Percentiles rank a stretch among this genome's conserved stretches.
Evolutionary conservation across 2,329 filamentous ascomycete species (phyloP).

Genomic region (Pseudophaeomoniella oleicola): DNA sequence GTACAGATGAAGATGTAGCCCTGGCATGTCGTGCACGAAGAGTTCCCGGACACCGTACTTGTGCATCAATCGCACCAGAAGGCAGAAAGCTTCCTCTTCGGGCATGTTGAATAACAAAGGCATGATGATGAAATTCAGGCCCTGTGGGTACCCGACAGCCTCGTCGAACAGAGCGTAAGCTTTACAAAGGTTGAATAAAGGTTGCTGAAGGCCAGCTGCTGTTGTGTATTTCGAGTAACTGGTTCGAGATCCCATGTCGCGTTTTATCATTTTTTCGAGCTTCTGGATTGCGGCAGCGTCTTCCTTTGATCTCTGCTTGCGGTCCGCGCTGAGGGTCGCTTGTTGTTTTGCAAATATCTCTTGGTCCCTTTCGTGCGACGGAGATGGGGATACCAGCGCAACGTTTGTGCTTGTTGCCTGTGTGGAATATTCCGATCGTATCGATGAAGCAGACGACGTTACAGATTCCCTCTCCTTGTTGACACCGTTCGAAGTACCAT

Average conservation of each 20-base stretch:
- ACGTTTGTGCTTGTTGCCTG: constrained; percentile 42
- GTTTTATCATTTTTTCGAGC: constrained; percentile 80
- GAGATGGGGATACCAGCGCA: constrained; percentile 39
- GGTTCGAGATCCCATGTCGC: constrained; percentile 80
- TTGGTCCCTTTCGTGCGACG: constrained; percentile 43
- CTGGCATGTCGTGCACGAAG: constrained; percentile 92
- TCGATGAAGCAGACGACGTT: constrained; percentile 68
- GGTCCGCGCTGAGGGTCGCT: constrained; percentile 48
- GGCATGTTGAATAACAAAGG: constrained; percentile 97
- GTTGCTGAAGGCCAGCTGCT: constrained; percentile 80
- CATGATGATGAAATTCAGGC: constrained; percentile 98
- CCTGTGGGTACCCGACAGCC: constrained; percentile 88
- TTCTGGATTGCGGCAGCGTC: constrained; percentile 60
- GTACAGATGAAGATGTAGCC: constrained; percentile 81
- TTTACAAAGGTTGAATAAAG: constrained; percentile 90
- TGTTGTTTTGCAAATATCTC: constrained; percentile 55
- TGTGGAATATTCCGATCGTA: constrained; percentile 62
- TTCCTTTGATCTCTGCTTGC: constrained; percentile 65
- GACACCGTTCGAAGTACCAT: constrained; percentile 24
- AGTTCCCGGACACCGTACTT: constrained; percentile 86
- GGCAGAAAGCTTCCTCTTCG: constrained; percentile 88
- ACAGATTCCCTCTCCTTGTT: constrained; percentile 51
- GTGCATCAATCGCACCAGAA: constrained; percentile 90
- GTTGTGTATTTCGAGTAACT: constrained; percentile 95
- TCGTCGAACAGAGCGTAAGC: constrained; percentile 94